phyloP scores from a whole-genome alignment of 768 basidiomycete species.

The Ramaria sp. region DNA sequence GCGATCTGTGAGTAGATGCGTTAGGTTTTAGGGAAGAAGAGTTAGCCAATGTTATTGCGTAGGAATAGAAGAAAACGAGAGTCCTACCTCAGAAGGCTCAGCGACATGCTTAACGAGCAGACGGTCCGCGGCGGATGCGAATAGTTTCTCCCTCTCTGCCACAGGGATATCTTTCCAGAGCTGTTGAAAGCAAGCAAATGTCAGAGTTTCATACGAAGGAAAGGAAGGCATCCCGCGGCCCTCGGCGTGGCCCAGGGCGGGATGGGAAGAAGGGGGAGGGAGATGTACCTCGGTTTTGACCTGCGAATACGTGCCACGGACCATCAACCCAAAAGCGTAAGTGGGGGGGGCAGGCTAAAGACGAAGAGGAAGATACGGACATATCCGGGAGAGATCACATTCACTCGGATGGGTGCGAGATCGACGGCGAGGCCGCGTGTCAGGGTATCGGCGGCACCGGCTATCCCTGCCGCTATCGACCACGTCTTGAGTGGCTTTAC shows the following conservation, averaged over 20 bases:
- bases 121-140: not conserved
- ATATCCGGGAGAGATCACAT: constrained; percentile 11
- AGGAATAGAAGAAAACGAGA: too few species aligned
- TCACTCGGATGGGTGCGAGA: constrained; percentile 14
- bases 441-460: constrained; percentile 12
- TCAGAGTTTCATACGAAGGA: not conserved
- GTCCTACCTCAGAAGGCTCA: constrained; percentile 8
- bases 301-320: too few species aligned
- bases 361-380: constrained; percentile 2
- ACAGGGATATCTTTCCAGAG: constrained; percentile 10
- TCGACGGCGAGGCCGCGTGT: constrained; percentile 14
- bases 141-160: constrained; percentile 3
- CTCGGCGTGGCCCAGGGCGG: too few species aligned
- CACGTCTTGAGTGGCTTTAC: constrained; percentile 9
- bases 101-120: constrained; percentile 11
- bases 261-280: too few species aligned
- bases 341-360: not conserved
- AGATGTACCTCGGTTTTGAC: constrained; percentile 8
- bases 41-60: not conserved
- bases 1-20: constrained; percentile 9
- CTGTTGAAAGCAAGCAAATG: too few species aligned
- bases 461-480: constrained; percentile 10
- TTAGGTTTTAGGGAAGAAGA: not conserved
- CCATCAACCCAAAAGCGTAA: too few species aligned
- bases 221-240: not conserved